phyloP scores from a whole-genome alignment of 2,329 filamentous ascomycete species.

The Cercospora zeae-maydis region DNA sequence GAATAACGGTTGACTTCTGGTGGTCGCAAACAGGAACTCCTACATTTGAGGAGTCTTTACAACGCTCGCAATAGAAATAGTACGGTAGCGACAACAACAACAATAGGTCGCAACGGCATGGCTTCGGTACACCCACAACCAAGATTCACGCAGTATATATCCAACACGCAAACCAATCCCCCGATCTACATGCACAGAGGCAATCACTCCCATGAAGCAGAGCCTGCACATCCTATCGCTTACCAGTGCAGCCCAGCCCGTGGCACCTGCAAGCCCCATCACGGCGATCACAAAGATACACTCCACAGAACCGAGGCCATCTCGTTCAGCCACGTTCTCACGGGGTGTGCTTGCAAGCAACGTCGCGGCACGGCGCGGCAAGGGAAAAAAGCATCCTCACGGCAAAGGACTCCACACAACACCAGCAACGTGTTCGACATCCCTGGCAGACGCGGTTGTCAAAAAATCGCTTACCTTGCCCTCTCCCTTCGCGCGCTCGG shows the following conservation, averaged over 20 bases:
- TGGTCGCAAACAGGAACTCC: background rate
- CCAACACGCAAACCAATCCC: background rate
- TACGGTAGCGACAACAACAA: background rate
- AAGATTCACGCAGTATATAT: background rate
- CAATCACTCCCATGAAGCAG: background rate
- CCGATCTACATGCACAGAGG: background rate
- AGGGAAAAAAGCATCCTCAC: background rate
- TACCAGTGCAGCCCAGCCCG: background rate
- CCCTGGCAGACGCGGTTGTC: background rate
- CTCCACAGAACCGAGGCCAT: background rate
- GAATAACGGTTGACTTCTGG: background rate
- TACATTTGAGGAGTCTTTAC: background rate
- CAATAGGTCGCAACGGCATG: no score
- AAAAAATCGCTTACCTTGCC: background rate
- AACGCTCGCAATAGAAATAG: background rate
- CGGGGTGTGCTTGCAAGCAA: background rate
- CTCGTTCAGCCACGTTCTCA: background rate
- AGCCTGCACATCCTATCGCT: background rate
- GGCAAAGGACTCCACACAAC: background rate
- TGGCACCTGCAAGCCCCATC: background rate
- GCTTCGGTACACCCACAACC: background rate
- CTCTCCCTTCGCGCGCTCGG: background rate
- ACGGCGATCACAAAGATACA: background rate
- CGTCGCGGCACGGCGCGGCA: background rate
- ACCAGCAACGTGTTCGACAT: background rate